A percentile compares a stretch with the other conserved stretches of the same genome.
Conservation (phyloP, 129 eudicot genomes). For the Flaveria linearis region DNA sequence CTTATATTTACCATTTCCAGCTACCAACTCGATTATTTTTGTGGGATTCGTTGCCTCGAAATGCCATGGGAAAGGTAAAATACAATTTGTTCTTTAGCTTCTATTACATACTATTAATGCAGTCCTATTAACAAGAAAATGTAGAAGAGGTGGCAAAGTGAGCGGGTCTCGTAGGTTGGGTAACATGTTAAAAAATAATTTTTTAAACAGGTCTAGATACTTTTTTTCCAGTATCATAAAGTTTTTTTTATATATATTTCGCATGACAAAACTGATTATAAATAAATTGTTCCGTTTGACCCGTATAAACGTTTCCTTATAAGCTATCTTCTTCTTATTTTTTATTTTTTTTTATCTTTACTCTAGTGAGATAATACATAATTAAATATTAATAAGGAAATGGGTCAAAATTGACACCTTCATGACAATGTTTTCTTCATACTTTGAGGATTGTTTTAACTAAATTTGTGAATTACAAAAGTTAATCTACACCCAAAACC, state of each 20-base stretch:
- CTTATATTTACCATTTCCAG: slow-evolving; percentile 39
- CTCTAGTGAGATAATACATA: too few species aligned
- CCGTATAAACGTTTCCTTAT: too few species aligned
- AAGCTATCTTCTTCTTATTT: too few species aligned
- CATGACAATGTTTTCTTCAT: too few species aligned
- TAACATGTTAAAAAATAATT: background rate
- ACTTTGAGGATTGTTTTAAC: background rate
- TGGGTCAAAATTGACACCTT: too few species aligned
- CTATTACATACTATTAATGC: background rate
- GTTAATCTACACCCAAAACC: background rate
- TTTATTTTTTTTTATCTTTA: too few species aligned
- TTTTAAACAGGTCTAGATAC: too few species aligned
- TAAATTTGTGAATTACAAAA: background rate
- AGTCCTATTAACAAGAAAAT: background rate
- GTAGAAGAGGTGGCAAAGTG: background rate
- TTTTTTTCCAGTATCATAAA: too few species aligned
- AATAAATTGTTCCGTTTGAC: too few species aligned
- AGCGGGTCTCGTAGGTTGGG: background rate
- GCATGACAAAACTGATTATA: too few species aligned
- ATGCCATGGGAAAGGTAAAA: slow-evolving; percentile 99
- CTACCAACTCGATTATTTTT: slow-evolving; percentile 72
- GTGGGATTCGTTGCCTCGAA: slow-evolving; percentile 95
- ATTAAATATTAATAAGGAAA: too few species aligned
- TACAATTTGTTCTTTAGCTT: background rate
- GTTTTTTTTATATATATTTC: too few species aligned